These are phyloP conservation scores for Cryptococcus jaspeensis DNA, from an alignment of 1,284 basidiomycete genomes.

Conservation along the genomic window DNA sequence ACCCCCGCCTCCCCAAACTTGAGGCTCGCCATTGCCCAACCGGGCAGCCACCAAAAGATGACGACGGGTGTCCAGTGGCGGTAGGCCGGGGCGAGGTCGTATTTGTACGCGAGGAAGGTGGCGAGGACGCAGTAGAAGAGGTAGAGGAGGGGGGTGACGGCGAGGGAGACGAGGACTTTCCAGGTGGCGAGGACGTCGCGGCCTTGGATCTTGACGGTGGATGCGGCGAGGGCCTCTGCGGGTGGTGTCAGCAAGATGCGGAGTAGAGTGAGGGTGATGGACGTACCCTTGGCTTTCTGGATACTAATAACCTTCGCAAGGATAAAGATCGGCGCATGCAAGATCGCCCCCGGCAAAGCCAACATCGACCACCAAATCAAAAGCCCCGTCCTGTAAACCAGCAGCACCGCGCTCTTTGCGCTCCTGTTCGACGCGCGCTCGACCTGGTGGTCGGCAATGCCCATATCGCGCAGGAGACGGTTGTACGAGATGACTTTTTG, in stretches of 20 bases:
- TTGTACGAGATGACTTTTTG: slow-evolving; percentile 91
- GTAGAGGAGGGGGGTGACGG: slow-evolving; percentile 85
- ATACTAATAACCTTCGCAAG: slow-evolving; percentile 84
- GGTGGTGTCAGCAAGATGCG: neutral
- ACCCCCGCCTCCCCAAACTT: slow-evolving; percentile 99
- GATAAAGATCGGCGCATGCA: slow-evolving; percentile 95
- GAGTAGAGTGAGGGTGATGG: neutral
- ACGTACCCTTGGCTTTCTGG: slow-evolving; percentile 82
- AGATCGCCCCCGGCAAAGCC: slow-evolving; percentile 88
- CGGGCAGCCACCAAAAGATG: slow-evolving; percentile 73
- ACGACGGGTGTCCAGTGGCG: slow-evolving; percentile 76
- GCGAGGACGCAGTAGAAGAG: slow-evolving; percentile 77
- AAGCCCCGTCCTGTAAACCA: slow-evolving; percentile 80
- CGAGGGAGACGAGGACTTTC: slow-evolving; percentile 96
- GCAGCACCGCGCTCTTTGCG: slow-evolving; percentile 83
- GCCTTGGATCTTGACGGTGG: slow-evolving; percentile 91
- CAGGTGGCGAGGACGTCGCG: slow-evolving; percentile 96
- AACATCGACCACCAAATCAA: slow-evolving; percentile 81
- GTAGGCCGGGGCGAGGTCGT: slow-evolving; percentile 61
- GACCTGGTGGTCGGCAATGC: slow-evolving; percentile 98
- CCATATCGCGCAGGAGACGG: slow-evolving; percentile 82
- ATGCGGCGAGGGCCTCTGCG: slow-evolving; percentile 91
- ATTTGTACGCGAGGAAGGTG: slow-evolving; percentile 70
- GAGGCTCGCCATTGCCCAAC: slow-evolving; percentile 89
- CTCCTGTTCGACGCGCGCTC: slow-evolving; percentile 73